A percentile compares a stretch with the other conserved stretches of the same genome.
These are phyloP conservation scores for Breviolum minutum DNA, from an alignment of 73 alveolate genomes.

Conservation along the genomic window DNA sequence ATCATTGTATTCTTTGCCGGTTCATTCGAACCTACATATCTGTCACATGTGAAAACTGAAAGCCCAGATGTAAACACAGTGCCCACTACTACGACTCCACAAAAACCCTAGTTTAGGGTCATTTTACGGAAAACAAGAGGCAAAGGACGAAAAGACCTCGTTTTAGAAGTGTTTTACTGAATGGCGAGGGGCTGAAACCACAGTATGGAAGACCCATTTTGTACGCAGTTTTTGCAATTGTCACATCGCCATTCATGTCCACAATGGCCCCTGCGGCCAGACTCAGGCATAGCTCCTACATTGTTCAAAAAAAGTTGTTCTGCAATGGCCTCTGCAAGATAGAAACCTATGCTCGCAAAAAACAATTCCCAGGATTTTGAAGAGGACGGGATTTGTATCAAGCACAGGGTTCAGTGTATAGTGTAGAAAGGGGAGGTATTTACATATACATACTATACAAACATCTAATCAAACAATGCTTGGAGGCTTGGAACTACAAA, in stretches of 20 bases:
- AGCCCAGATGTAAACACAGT: no score
- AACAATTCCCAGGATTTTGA: not conserved
- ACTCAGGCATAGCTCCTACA: not conserved
- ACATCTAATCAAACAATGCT: not conserved
- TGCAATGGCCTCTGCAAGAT: no score
- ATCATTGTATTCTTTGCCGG: not conserved
- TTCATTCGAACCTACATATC: not conserved
- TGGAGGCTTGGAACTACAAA: no score
- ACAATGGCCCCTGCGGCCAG: not conserved
- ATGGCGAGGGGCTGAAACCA: not conserved
- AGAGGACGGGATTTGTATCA: not conserved
- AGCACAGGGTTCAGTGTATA: no score
- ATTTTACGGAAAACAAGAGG: no score
- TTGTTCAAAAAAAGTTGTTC: not conserved
- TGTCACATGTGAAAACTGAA: not conserved
- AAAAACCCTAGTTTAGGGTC: not conserved
- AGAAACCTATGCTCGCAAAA: no score
- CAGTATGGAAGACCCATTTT: not conserved
- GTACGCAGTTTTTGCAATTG: not conserved
- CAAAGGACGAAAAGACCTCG: not conserved
- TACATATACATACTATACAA: not conserved
- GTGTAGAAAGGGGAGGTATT: not conserved
- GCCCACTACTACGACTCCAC: no score
- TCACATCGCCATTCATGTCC: not conserved
- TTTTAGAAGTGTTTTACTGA: not conserved